Evolutionary conservation across 2,329 filamentous ascomycete genomes (phyloP), one percentile per base, ranked within the genome.

Genomic region (Colletotrichum agaves): DNA sequence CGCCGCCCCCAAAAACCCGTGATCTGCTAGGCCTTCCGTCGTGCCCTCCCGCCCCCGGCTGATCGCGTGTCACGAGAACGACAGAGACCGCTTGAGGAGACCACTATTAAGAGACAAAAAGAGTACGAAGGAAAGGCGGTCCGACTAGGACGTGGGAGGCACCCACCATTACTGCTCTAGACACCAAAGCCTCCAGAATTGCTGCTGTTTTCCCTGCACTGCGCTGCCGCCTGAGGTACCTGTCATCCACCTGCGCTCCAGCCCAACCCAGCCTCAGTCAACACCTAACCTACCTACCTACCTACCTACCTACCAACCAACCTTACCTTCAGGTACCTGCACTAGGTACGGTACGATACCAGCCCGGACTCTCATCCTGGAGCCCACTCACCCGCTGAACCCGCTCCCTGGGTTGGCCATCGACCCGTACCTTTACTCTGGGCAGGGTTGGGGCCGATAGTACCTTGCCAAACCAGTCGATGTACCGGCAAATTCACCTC

Each of bases 31-130:
- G 2, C 27, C 27, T 5, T 5, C 8, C 23, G 19, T 6, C 13
- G n/a, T 58, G 44, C 61, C 23, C 31, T 35, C 58, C 19, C 58
- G 35, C 31, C 55, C 59, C 62, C 37, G 37, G 53, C 39, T 60
- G 61, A 65, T 68, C 65, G 65, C 53, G 44, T 68, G 64, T 68
- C 61, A 65, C 60, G 46, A 59, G 61, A 64, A 44, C 46, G 31
- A 59, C 41, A 46, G 41, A 55, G 44, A 53, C 61, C 46, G 47
- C 35, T 31, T n/a, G 15, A 53, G 23, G 27, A 39, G 37, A 55
- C 37, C 12, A 23, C 17, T 23, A 23, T 13, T 23, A 13, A 46
- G 21, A 64, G 15, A 61, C 15, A 33, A 37, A 60, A 49, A 47
- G 49, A 41, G 33, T 41, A 59, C 53, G 12, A 56, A 4, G 33